Evolutionary conservation across 148 eudicot species (phyloP).

Genomic region (Chenopodium suecicum): DNA sequence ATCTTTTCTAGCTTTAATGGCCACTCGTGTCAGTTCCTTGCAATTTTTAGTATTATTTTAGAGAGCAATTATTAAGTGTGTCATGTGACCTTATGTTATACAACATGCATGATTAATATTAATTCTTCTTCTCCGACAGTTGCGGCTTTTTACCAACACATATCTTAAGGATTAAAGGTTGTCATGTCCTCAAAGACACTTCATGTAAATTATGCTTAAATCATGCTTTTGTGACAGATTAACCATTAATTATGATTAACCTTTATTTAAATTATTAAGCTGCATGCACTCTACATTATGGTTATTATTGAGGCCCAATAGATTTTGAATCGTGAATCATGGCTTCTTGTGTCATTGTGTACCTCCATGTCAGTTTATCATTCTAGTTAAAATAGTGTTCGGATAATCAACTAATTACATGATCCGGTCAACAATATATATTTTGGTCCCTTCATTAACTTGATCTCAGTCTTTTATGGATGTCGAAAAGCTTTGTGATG

Average conservation of each 20-base stretch:
- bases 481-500: too few relatives aligned
- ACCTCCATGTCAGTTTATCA: too few relatives aligned
- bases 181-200: constrained; percentile 5
- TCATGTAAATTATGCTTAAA: neutral
- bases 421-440: too few relatives aligned
- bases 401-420: too few relatives aligned
- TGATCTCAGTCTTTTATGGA: too few relatives aligned
- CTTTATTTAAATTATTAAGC: neutral
- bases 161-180: neutral
- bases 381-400: too few relatives aligned
- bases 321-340: neutral
- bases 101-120: neutral
- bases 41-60: neutral
- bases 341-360: neutral
- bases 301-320: neutral
- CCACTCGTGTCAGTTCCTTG: neutral
- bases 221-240: constrained; percentile 3
- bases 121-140: neutral
- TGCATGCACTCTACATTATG: neutral
- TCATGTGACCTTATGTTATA: neutral
- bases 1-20: neutral
- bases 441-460: too few relatives aligned
- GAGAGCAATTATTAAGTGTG: neutral
- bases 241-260: neutral
- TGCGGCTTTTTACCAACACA: neutral